Evolutionary conservation across 495 filamentous ascomycete genomes (phyloP).

Genomic region (Sabuloglossum arenarium): DNA sequence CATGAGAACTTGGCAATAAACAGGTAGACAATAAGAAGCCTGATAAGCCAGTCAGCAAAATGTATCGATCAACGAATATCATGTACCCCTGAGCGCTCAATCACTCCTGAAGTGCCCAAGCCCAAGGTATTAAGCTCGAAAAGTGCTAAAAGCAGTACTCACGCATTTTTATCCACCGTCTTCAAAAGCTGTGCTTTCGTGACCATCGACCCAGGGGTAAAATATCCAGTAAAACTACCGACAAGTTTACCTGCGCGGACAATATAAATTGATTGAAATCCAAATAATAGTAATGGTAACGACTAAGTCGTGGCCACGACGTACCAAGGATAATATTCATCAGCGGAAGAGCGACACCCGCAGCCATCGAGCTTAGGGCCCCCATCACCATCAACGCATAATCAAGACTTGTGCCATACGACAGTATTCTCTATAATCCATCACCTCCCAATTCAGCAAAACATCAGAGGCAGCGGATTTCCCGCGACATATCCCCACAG

Average conservation of each 20-base stretch:
- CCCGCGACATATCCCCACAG: neutral
- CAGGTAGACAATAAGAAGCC: neutral
- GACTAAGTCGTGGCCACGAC: neutral
- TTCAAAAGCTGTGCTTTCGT: neutral
- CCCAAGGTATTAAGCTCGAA: neutral
- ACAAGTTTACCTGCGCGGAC: slow-evolving; percentile 20
- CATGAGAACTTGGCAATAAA: neutral
- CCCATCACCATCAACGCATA: neutral
- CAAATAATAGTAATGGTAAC: slow-evolving; percentile 4
- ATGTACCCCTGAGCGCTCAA: too few species aligned
- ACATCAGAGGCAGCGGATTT: neutral
- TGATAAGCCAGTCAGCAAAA: neutral
- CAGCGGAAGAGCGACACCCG: slow-evolving; percentile 27
- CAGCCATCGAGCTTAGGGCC: slow-evolving; percentile 20
- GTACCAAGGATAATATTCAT: slow-evolving; percentile 29
- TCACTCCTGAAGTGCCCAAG: neutral
- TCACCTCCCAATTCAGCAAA: slow-evolving; percentile 3
- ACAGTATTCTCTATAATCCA: slow-evolving; percentile 6
- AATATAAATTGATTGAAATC: neutral
- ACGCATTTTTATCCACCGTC: neutral
- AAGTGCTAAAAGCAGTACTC: neutral
- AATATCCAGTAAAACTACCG: slow-evolving; percentile 7
- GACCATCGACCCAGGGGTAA: neutral
- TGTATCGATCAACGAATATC: neutral
- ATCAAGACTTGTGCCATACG: slow-evolving; percentile 1